Evolutionary conservation across 306 rosid genomes (phyloP), one percentile per base, ranked within the genome.

Genomic region (Cucumis melo): DNA sequence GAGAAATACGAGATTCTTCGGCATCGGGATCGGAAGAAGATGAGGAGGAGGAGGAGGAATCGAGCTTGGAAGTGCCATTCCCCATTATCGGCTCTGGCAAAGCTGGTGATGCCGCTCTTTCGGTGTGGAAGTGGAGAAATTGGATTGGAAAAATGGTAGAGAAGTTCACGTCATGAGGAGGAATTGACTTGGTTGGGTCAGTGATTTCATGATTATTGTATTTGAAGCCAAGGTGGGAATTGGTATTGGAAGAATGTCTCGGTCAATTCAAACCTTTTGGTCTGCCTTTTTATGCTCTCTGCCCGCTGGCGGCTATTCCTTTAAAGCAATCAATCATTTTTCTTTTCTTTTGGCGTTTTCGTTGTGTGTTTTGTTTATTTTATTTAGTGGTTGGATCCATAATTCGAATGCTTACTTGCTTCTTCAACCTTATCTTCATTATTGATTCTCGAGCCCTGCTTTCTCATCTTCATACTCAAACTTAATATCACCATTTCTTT

Each of bases 31-130:
- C 12, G 3, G 79, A 77, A 17, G 83, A 13, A 4, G 83, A 11
- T 10, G 83, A 73, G 9, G 75, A 27, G 2, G 1, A 36, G 3
- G 51, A 12, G 3, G 42, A 12, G 5, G 42, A 42, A 32, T 21
- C 74, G 20, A 0, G 4, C 77, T 86, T 87, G 62, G 97, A 92
- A 79, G 73, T 82, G 71, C 81, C 81, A 39, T 87, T 85, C 51
- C 97, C 97, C 97, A 92, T 91, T 53, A 41, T 75, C 24, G 7
- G 36, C 2, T 20, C 8, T 3, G 55, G 8, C 5, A 0, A 6
- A 4, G n/a, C 55, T 12, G 55, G 7, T 14, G 3, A 2, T 7
- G 8, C 50, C 32, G 27, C 1, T 8, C 6, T n/a, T n/a, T n/a
- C 15, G 21, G 51, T 10, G 10, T 39, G 5, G 13, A 20, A 66